Conservation (phyloP, 2,329 filamentous ascomycete species). For the Ceratocystis huliohia region DNA sequence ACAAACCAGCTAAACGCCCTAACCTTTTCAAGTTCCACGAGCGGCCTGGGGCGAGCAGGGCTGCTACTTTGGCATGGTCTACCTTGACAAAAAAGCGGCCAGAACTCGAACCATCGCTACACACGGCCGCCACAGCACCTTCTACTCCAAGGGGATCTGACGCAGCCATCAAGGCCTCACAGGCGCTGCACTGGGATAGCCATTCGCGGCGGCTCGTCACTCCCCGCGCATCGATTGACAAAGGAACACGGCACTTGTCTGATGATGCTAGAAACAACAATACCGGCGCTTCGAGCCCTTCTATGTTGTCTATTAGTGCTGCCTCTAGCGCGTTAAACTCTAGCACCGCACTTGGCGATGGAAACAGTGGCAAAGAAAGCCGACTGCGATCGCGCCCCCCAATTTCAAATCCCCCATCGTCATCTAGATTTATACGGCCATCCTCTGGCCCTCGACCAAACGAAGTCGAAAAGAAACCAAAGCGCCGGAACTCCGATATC, state of each 20-base stretch:
- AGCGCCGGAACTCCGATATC: slow-evolving; percentile 8
- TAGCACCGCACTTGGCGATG: slow-evolving; percentile 17
- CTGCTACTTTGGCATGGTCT: slow-evolving; percentile 50
- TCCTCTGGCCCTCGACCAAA: not conserved
- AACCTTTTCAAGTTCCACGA: slow-evolving; percentile 24
- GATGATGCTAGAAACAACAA: slow-evolving; percentile 29
- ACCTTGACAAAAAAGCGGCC: slow-evolving; percentile 29
- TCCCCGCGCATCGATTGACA: slow-evolving; percentile 17
- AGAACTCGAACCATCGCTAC: slow-evolving; percentile 23
- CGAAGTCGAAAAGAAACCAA: slow-evolving; percentile 14
- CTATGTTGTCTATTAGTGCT: slow-evolving; percentile 41
- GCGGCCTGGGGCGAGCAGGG: slow-evolving; percentile 42
- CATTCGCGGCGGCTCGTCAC: slow-evolving; percentile 40
- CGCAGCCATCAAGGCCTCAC: slow-evolving; percentile 21
- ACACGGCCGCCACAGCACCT: slow-evolving; percentile 21
- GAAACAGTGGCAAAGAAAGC: slow-evolving; percentile 9
- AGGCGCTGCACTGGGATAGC: slow-evolving; percentile 40
- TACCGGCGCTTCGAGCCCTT: slow-evolving; percentile 33
- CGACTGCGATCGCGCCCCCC: slow-evolving; percentile 12
- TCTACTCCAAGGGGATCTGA: slow-evolving; percentile 26
- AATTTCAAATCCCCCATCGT: slow-evolving; percentile 17
- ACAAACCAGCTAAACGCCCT: slow-evolving; percentile 33
- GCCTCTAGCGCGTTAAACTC: slow-evolving; percentile 42
- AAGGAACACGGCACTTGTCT: slow-evolving; percentile 22
- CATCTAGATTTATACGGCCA: slow-evolving; percentile 17